Conservation (phyloP, 1,284 basidiomycete species). For the Marasmius oreades region DNA sequence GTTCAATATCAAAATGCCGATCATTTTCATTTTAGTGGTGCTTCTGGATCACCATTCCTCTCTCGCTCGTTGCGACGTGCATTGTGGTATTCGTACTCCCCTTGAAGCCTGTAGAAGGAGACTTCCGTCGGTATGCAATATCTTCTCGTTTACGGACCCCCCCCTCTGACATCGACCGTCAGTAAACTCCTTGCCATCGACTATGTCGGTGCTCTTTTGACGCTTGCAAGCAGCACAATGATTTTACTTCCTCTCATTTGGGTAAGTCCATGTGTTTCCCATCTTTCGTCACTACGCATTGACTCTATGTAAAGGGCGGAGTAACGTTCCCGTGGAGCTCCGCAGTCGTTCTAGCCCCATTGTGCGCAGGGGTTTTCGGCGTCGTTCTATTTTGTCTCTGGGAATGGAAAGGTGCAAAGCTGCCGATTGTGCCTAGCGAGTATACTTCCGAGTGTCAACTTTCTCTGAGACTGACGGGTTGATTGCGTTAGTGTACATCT, state of each 20-base stretch:
- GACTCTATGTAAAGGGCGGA: conserved; percentile 45
- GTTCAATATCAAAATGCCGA: not conserved
- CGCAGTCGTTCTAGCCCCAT: conserved; percentile 56
- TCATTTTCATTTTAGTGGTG: conserved; percentile 41
- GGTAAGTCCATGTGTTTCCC: conserved; percentile 3
- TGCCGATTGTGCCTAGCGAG: conserved; percentile 70
- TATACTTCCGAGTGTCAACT: conserved; percentile 7
- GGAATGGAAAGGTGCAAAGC: conserved; percentile 66
- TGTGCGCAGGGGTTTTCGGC: conserved; percentile 55
- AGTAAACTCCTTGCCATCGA: conserved; percentile 15
- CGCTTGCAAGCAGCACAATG: conserved; percentile 12
- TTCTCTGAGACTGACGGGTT: conserved; percentile 3
- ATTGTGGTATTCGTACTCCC: conserved; percentile 12
- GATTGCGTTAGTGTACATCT: conserved; percentile 57
- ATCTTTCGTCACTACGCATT: not conserved
- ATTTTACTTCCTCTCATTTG: conserved; percentile 17
- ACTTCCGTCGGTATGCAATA: conserved; percentile 7
- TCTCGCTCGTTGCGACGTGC: conserved; percentile 35
- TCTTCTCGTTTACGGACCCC: not conserved
- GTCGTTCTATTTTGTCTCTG: conserved; percentile 61
- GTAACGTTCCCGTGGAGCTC: conserved; percentile 68
- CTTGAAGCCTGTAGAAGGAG: conserved; percentile 11
- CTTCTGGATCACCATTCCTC: conserved; percentile 66
- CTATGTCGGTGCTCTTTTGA: conserved; percentile 15
- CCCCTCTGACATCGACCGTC: not conserved